A percentile compares a stretch with the other conserved stretches of the same genome.
Evolutionary conservation across 179 eudicot species (phyloP).

Genomic region (Pouteria campechiana): DNA sequence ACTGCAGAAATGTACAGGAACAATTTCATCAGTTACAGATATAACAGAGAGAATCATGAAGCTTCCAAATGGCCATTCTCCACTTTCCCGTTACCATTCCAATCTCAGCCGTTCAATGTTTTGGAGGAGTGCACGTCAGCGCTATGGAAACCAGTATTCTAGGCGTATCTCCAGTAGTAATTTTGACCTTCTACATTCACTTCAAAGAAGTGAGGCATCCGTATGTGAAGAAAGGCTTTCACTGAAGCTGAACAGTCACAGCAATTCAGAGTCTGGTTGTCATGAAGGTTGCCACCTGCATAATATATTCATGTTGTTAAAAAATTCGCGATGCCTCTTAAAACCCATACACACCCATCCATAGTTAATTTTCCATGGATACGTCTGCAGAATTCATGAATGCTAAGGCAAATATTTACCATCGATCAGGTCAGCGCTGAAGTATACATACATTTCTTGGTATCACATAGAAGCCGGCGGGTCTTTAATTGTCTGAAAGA

Average conservation of each 20-base stretch:
- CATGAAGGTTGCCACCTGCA: too few relatives aligned
- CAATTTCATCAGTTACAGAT: slow-evolving; percentile 25
- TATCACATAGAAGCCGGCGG: too few relatives aligned
- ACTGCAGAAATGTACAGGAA: too few relatives aligned
- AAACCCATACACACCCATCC: too few relatives aligned
- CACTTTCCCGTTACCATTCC: slow-evolving; percentile 30
- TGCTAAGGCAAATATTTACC: too few relatives aligned
- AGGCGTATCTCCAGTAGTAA: slow-evolving; percentile 30
- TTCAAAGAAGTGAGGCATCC: slow-evolving; percentile 28
- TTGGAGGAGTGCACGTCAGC: slow-evolving; percentile 44
- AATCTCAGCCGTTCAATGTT: slow-evolving; percentile 32
- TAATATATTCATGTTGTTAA: too few relatives aligned
- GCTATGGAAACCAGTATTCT: slow-evolving; percentile 37
- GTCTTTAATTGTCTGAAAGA: too few relatives aligned
- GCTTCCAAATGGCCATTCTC: slow-evolving; percentile 20
- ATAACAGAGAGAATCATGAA: slow-evolving; percentile 30
- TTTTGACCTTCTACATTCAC: slow-evolving; percentile 38
- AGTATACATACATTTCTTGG: too few relatives aligned
- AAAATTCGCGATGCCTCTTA: too few relatives aligned
- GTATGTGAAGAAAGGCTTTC: slow-evolving; percentile 19
- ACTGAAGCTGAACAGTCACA: slow-evolving; percentile 29
- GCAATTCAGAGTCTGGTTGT: slow-evolving; percentile 20
- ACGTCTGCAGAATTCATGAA: too few relatives aligned
- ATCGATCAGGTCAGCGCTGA: too few relatives aligned
- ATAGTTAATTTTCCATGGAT: background rate